Base-by-base conservation (phyloP, 495 filamentous ascomycete species). In the Lasiosphaeriaceae sp. region DNA sequence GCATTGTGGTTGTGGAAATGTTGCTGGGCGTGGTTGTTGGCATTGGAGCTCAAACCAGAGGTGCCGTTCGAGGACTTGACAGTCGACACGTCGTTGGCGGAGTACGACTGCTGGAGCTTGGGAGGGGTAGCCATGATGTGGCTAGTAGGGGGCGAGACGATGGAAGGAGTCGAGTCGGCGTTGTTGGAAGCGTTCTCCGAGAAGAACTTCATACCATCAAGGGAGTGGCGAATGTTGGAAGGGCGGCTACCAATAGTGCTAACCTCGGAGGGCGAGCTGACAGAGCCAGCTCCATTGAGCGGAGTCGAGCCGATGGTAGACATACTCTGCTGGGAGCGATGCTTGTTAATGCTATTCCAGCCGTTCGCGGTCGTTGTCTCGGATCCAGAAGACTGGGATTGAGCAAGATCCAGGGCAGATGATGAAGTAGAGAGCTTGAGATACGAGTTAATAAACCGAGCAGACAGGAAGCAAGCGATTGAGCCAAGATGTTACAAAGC, bases 71-170 rank as follows among this genome's bases (percentile, higher is more conserved):
- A 51, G 56, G 55, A 65, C 77, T 92, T 94, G 60, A 90, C 76
- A 1, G 92, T 96, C n/a, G 93, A 89, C 4, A 97, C 75, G 63
- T 97, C 94, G 67, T 86, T 89, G 20, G 91, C 86, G 2, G 94
- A 97, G 72, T 90, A 97, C 2, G 93, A 96, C 3, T 88, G 85
- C 71, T 92, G 88, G 35, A 95, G 71, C 75, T 84, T 92, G 58
- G 78, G 87, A 57, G 73, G 85, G 67, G 77, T 81, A 55, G 73
- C 77, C 68, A 78, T 70, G 37, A 65, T 64, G 45, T 80, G 73
- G 54, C 46, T 71, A 1, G 70, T 58, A 3, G 73, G 59, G 4
- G 79, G 65, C 0, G 77, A 71, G 16, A 75, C 65, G 7, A 71
- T 56, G 0, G 71, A 59, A 23, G 57, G 45, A 11, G 60, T 52